Percentiles rank a stretch among this genome's conserved stretches.
These are phyloP conservation scores for Akanthomyces muscarius DNA, from an alignment of 2,329 filamentous ascomycete genomes.

Conservation along the genomic window DNA sequence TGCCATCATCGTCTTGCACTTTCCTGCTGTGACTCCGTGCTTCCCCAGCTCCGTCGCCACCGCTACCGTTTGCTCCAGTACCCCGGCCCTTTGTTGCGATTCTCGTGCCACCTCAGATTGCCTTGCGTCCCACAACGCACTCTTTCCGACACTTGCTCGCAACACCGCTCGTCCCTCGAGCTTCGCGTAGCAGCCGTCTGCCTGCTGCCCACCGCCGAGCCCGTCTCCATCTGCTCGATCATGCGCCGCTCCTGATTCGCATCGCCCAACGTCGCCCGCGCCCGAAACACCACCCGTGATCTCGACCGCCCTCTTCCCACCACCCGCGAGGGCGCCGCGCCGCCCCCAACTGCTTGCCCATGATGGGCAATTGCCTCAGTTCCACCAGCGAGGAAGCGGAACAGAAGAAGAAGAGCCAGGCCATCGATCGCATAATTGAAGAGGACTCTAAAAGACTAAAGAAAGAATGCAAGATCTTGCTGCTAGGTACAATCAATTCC, in stretches of 20 bases:
- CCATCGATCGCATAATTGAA: slow-evolving; percentile 89
- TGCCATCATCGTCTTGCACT: not conserved
- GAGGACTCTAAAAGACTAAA: slow-evolving; percentile 90
- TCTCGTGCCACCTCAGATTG: slow-evolving; percentile 5
- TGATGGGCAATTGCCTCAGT: slow-evolving; percentile 94
- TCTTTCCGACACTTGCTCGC: slow-evolving; percentile 6
- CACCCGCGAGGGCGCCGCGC: not conserved
- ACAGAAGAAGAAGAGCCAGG: slow-evolving; percentile 93
- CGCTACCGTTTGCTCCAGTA: slow-evolving; percentile 3
- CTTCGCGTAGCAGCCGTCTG: not conserved
- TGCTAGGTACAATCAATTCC: slow-evolving; percentile 67
- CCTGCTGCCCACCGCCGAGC: not conserved
- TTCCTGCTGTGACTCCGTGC: slow-evolving; percentile 1
- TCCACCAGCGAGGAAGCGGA: slow-evolving; percentile 80
- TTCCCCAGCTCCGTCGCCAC: slow-evolving; percentile 13
- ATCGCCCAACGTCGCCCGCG: not conserved
- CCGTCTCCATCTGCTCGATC: not conserved
- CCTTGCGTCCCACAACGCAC: slow-evolving; percentile 9
- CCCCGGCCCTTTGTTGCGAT: slow-evolving; percentile 1
- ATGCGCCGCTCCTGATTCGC: slow-evolving; percentile 12
- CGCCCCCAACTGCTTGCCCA: slow-evolving; percentile 27
- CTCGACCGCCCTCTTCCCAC: not conserved
- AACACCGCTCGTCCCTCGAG: not conserved
- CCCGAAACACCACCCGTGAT: not conserved
- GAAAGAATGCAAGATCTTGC: slow-evolving; percentile 96